phyloP scores from a whole-genome alignment of 441 rosid genomes.

The Mallotus repandus region DNA sequence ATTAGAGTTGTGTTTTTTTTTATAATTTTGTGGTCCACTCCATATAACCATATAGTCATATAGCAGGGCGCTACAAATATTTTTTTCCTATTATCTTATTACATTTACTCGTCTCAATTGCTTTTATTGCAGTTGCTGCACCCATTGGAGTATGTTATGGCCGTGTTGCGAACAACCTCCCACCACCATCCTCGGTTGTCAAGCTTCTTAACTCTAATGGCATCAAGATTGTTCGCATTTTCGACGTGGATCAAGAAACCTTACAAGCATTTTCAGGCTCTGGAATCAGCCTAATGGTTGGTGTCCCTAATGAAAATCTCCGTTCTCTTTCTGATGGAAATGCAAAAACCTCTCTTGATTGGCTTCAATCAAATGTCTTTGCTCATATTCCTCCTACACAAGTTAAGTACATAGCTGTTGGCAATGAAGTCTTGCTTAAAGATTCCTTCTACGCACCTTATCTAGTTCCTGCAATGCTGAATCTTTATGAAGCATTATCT shows the following conservation, averaged over 20 bases:
- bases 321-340: conserved; percentile 32
- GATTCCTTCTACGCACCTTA: conserved; percentile 36
- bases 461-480: conserved; percentile 37
- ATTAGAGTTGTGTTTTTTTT: no score
- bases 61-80: no score
- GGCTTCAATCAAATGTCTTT: conserved; percentile 43
- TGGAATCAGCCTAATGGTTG: conserved; percentile 34
- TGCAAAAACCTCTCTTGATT: conserved; percentile 23
- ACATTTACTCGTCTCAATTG: no score
- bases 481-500: conserved; percentile 30
- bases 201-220: conserved; percentile 33
- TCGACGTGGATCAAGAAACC: conserved; percentile 33
- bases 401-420: conserved; percentile 45
- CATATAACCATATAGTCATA: no score
- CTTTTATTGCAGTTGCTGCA: conserved; percentile 7
- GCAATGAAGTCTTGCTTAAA: conserved; percentile 46
- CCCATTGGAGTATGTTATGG: conserved; percentile 42
- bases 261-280: conserved; percentile 37
- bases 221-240: conserved; percentile 35
- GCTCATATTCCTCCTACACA: conserved; percentile 31
- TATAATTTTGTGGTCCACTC: no score
- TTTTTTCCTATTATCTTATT: background rate
- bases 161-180: conserved; percentile 39
- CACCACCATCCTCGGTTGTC: conserved; percentile 23
- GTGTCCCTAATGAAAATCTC: conserved; percentile 44